Conservation (phyloP, 768 basidiomycete genomes). For the Boletus edulis region DNA sequence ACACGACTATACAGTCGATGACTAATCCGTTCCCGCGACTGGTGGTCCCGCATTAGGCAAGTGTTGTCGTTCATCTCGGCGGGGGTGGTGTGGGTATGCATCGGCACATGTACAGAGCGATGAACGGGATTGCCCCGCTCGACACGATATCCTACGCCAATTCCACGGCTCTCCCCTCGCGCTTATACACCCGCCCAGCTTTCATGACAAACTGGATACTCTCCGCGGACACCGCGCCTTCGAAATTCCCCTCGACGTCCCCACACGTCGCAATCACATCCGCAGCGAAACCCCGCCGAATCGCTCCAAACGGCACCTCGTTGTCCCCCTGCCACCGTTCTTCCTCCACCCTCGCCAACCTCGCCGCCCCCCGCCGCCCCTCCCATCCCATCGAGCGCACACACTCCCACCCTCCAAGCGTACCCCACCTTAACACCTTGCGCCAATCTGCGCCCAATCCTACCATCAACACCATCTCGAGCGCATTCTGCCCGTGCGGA, state of each 20-base stretch:
- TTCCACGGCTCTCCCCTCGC: conserved; percentile 26
- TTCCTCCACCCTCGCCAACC: conserved; percentile 8
- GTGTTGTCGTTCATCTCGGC: conserved; percentile 19
- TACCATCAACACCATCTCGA: too few relatives aligned
- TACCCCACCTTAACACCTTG: too few relatives aligned
- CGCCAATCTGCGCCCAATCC: too few relatives aligned
- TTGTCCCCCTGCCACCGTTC: conserved; percentile 39
- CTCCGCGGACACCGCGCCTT: conserved; percentile 43
- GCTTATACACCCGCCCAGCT: conserved; percentile 46
- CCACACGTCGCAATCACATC: conserved; percentile 41
- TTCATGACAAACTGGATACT: conserved; percentile 60
- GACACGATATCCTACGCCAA: background rate
- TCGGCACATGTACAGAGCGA: too few relatives aligned
- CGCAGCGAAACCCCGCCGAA: conserved; percentile 55
- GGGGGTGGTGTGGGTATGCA: too few relatives aligned
- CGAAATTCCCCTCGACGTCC: conserved; percentile 39
- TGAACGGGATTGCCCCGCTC: too few relatives aligned
- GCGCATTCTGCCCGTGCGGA: too few relatives aligned
- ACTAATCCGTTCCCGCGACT: conserved; percentile 23
- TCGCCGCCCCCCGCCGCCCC: conserved; percentile 28
- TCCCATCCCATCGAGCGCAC: conserved; percentile 50
- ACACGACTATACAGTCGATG: conserved; percentile 18
- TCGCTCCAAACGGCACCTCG: conserved; percentile 44
- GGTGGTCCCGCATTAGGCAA: conserved; percentile 12
- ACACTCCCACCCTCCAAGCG: conserved; percentile 47